Conservation (phyloP, 1,139 yeast species). For the Magnusiomyces paraingens region DNA sequence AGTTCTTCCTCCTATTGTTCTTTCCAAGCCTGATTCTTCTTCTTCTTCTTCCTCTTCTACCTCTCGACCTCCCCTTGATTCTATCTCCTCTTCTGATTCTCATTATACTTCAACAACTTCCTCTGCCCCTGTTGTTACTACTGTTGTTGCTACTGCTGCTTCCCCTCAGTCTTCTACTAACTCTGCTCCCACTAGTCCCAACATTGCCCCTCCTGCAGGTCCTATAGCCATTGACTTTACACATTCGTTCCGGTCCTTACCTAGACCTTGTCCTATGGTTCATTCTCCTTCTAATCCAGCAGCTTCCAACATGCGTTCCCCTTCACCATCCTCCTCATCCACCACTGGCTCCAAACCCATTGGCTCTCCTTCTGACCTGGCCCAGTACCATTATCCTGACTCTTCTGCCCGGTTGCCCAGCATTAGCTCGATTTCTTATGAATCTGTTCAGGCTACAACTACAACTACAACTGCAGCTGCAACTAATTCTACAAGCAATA, state of each 20-base stretch:
- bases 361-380: neutral
- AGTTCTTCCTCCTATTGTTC: neutral
- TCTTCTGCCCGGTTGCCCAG: conserved; percentile 9
- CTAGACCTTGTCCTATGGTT: neutral
- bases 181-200: neutral
- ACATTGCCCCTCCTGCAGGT: neutral
- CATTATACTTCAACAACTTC: neutral
- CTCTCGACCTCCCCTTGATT: neutral
- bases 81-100: neutral
- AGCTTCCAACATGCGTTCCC: neutral
- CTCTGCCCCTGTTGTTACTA: neutral
- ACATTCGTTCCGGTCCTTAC: conserved; percentile 24
- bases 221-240: conserved; percentile 32
- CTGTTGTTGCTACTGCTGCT: neutral
- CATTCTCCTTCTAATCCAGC: conserved; percentile 1
- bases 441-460: neutral
- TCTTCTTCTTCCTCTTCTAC: neutral
- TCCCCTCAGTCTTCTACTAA: neutral
- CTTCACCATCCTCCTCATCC: neutral
- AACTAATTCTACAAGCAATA: neutral
- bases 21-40: neutral
- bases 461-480: neutral
- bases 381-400: neutral
- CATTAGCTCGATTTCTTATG: conserved; percentile 11
- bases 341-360: neutral